phyloP scores from a whole-genome alignment of 1,139 yeast species.

The Kodamaea derodonti region DNA sequence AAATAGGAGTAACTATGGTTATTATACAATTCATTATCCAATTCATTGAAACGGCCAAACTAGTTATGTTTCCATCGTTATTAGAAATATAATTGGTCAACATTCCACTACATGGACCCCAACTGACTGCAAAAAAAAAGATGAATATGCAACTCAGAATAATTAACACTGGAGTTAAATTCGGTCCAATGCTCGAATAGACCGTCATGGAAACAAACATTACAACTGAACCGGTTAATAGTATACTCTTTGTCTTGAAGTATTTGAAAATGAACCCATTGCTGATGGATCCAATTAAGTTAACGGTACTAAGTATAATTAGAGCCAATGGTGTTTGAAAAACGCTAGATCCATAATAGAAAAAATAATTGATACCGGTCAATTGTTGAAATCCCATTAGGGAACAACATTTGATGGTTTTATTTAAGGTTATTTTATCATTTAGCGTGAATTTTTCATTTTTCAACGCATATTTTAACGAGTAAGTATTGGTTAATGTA shows the following conservation, averaged over 20 bases:
- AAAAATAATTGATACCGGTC: conserved; percentile 33
- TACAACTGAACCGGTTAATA: conserved; percentile 11
- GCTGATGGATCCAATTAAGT: conserved; percentile 15
- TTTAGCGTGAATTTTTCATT: background rate
- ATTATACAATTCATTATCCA: conserved; percentile 26
- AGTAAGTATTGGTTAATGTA: no score
- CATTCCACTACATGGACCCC: conserved; percentile 35
- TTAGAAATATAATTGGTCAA: conserved; percentile 21
- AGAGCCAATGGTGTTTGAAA: conserved; percentile 13
- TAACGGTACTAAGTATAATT: conserved; percentile 14
- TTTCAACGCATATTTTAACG: no score
- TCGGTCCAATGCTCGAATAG: conserved; percentile 12
- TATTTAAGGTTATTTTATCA: background rate
- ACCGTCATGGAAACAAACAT: conserved; percentile 16
- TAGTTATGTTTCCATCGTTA: conserved; percentile 19
- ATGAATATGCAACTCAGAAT: conserved; percentile 16
- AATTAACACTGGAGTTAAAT: conserved; percentile 6
- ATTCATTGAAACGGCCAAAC: conserved; percentile 20
- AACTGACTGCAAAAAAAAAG: conserved; percentile 24
- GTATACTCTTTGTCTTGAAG: conserved; percentile 5
- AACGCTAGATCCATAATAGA: conserved; percentile 26
- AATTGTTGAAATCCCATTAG: conserved; percentile 31
- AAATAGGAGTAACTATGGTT: conserved; percentile 20
- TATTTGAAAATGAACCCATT: conserved; percentile 12
- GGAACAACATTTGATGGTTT: conserved; percentile 13